Percentiles rank a stretch among this genome's conserved stretches.
phyloP scores from a whole-genome alignment of 2,329 filamentous ascomycete genomes.

The Amauroascus niger region DNA sequence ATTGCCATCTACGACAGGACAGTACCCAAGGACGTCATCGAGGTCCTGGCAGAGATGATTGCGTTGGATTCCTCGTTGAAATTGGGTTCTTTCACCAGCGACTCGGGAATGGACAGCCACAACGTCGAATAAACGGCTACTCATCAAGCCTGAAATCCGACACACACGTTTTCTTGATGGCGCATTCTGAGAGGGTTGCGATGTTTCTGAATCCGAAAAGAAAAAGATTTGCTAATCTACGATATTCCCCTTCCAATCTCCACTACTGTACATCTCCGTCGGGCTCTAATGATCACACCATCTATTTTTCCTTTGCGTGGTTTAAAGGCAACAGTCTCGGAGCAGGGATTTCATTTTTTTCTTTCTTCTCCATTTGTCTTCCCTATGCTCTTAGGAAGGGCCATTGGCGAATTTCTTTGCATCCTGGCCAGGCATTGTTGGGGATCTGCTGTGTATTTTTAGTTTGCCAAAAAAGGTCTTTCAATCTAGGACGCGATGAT shows the following conservation, averaged over 20 bases:
- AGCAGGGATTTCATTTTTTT: neutral
- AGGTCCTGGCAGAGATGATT: conserved; percentile 97
- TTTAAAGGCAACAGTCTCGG: neutral
- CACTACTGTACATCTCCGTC: conserved; percentile 1
- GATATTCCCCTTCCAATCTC: conserved; percentile 3
- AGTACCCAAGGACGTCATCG: conserved; percentile 90
- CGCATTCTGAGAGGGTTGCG: neutral
- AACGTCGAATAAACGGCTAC: neutral
- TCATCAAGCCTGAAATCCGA: neutral
- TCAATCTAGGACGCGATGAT: neutral
- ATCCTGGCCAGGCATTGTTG: neutral
- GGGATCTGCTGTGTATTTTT: conserved; percentile 6
- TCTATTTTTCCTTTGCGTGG: neutral
- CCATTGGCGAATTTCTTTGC: neutral
- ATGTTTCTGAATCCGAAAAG: neutral
- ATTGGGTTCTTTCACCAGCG: conserved; percentile 43
- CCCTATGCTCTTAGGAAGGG: neutral
- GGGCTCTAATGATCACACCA: neutral
- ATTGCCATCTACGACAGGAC: conserved; percentile 98
- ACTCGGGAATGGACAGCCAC: conserved; percentile 23
- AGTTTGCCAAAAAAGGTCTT: neutral
- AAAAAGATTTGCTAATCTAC: neutral
- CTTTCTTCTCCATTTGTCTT: neutral
- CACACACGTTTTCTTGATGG: neutral
- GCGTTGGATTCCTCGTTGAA: conserved; percentile 71